Evolutionary conservation across 805 yeast species (phyloP), one percentile per base, ranked within the genome.

Genomic region (Starmerella riodocensis): DNA sequence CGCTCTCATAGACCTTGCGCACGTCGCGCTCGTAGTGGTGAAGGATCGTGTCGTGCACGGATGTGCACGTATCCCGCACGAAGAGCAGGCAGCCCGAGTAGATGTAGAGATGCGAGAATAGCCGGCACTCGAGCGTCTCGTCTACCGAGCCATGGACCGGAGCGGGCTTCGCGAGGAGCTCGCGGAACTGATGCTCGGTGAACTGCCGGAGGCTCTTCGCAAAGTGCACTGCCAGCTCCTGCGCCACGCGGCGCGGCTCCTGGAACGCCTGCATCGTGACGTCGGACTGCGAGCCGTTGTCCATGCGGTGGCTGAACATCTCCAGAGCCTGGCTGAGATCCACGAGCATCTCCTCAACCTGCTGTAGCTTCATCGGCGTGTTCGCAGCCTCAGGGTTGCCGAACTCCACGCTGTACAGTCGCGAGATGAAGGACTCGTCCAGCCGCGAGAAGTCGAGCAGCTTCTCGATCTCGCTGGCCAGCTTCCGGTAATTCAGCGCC

Each of bases 401-500:
- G 28, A 78, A 69, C 13, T 66, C 65, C 18, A 73, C 66, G 6
- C 57, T 51, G 16, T 68, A 55, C 23, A 83, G 58, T 18, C 62
- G 56, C 7, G 56, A 55, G 37, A 82, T 59, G 14, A 75, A 76
- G 1, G 60, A 59, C 14, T 71, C 71, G 46, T 76, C 75, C 21
- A 84, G 65, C 40, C 76, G 71, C 7, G 81, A 79, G n/a, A 82
- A 78, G 35, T 70, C 69, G 45, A 85, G 59, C 33, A 85, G 66
- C n/a, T 69, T 72, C 29, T 71, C 71, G 39, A 85, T 66, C 44
- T 82, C 85, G 34, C 69, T 72, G 66, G 76, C 78, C 19, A 85
- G 63, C n/a, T 68, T 56, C 51, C 81, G 82, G 57, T 80, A 81
- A 59, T 86, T 86, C 32, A 82, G 75, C 4, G 88, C 73, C 49